A percentile compares a stretch with the other conserved stretches of the same genome.
Conservation (phyloP, 495 filamentous ascomycete genomes). For the Tuber indicum region DNA sequence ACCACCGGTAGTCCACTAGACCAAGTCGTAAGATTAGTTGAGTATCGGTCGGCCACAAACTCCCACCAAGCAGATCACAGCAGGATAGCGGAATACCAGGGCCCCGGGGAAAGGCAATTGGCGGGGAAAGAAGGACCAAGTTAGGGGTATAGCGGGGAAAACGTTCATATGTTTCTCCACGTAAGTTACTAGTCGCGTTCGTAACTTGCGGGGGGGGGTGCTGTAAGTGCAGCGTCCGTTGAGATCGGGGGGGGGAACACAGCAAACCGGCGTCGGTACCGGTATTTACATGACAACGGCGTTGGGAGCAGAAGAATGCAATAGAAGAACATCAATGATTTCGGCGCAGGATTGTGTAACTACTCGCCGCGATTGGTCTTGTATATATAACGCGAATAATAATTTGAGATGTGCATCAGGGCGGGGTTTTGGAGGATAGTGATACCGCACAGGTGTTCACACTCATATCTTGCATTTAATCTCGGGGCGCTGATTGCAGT, state of each 20-base stretch:
- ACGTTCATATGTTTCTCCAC: background rate
- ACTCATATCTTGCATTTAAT: background rate
- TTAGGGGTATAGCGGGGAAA: background rate
- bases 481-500: background rate
- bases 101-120: background rate
- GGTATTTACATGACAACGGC: background rate
- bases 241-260: background rate
- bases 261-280: background rate
- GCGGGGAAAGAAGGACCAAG: background rate
- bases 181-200: background rate
- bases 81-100: background rate
- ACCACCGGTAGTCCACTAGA: background rate
- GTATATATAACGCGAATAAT: background rate
- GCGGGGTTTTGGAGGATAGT: background rate
- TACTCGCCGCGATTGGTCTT: background rate
- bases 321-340: background rate
- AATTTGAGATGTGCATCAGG: background rate
- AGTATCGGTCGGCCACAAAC: background rate
- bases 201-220: background rate
- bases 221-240: background rate
- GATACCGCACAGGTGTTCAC: background rate
- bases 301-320: background rate
- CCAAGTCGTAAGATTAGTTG: background rate
- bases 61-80: background rate
- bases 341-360: background rate